Evolutionary conservation across 1,284 basidiomycete genomes (phyloP), one percentile per base, ranked within the genome.

Genomic region (Thelephora terrestris): DNA sequence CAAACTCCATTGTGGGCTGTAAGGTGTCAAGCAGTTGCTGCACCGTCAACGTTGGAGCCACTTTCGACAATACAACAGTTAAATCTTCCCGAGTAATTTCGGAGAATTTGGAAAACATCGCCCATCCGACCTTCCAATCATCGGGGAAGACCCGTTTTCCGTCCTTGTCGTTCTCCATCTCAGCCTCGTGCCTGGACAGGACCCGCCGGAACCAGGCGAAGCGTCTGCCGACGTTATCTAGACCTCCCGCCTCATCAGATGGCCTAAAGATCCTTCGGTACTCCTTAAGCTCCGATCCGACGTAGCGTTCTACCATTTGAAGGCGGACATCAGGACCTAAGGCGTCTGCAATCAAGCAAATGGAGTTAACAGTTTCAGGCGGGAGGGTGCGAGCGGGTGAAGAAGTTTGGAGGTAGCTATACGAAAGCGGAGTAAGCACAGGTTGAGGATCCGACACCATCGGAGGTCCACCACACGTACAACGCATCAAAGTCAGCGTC

Each of bases 191-290:
- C 6, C 79, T 81, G 55, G 87, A 81, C 32, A 99, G 68, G n/a
- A 95, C 66, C n/a, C 94, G 76, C 20, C 88, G 74, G 68, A 98
- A 98, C 92, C 94, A 99, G 2, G 94, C 91, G 57, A 93, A 99
- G 35, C 96, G 79, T 16, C 95, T 75, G 0, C 90, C 81, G 5
- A 98, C 78, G 55, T 99, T 99, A 67, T 99, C 96, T 40, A 99
- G 74, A 62, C 97, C 92, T 1, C 95, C 96, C 0, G 96, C 87
- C 67, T 97, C 93, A 58, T 95, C 91, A 1, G 82, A 83, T 3
- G 85, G 76, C 52, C 89, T 81, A 68, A 99, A 99, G 61, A 99
- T 95, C 16, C 94, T 84, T 10, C 94, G 83, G 62, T 99, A 99
- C 64, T 99, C 96, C 60, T 92, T 90, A 27, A 99, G 75, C 62